These are phyloP conservation scores for Eucalyptus victrix DNA, from an alignment of 345 rosid genomes.

Conservation along the genomic window DNA sequence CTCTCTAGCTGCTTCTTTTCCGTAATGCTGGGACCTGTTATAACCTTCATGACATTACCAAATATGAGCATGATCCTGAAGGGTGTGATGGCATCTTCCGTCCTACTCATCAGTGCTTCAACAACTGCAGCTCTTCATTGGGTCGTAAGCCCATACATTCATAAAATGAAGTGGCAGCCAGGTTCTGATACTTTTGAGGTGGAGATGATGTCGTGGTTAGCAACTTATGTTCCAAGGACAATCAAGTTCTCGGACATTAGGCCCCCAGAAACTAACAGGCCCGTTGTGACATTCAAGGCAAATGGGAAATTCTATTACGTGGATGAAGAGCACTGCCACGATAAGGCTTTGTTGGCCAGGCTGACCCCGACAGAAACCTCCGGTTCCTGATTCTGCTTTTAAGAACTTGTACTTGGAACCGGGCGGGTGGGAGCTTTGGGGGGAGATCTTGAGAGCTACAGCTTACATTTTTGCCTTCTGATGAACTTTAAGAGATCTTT, in stretches of 20 bases:
- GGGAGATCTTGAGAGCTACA: neutral
- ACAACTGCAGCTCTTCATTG: constrained; percentile 81
- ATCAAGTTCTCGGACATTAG: constrained; percentile 73
- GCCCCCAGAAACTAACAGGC: constrained; percentile 68
- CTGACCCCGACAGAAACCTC: constrained; percentile 47
- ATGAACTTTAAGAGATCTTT: neutral
- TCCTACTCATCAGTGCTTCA: constrained; percentile 71
- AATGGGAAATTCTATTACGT: constrained; percentile 65
- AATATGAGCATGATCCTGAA: constrained; percentile 73
- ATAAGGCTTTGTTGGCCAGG: constrained; percentile 86
- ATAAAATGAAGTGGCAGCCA: constrained; percentile 87
- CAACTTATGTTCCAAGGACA: constrained; percentile 41
- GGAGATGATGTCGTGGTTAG: constrained; percentile 94
- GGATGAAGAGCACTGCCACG: constrained; percentile 65
- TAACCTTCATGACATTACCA: constrained; percentile 88
- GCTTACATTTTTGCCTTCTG: neutral
- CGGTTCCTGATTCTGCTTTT: constrained; percentile 57
- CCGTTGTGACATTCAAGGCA: constrained; percentile 80
- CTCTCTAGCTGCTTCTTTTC: constrained; percentile 97
- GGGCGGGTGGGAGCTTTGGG: neutral
- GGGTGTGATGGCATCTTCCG: constrained; percentile 76
- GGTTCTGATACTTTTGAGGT: constrained; percentile 86
- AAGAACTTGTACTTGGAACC: constrained; percentile 46
- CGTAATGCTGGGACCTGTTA: constrained; percentile 77
- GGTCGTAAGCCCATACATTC: constrained; percentile 93